These are phyloP conservation scores for Pyrenophora graminea DNA, from an alignment of 2,329 filamentous ascomycete species.

Conservation along the genomic window DNA sequence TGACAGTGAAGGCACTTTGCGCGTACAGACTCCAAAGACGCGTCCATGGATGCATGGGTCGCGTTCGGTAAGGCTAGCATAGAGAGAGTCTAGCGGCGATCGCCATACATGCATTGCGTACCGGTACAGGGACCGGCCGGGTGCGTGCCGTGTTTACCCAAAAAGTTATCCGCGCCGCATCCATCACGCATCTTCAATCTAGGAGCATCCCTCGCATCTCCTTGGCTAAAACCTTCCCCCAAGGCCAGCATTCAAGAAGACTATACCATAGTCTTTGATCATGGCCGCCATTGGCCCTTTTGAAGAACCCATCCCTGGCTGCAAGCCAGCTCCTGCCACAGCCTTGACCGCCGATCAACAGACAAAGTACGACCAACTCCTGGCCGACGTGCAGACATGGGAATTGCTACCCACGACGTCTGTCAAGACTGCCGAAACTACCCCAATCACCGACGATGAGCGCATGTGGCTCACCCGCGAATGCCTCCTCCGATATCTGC, in stretches of 20 bases:
- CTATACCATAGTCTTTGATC: not conserved
- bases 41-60: constrained; percentile 20
- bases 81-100: constrained; percentile 20
- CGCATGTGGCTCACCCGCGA: constrained; percentile 90
- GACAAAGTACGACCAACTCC: constrained; percentile 77
- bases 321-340: constrained; percentile 61
- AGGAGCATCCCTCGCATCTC: not conserved
- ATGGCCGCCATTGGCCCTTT: constrained; percentile 43
- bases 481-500: constrained; percentile 88
- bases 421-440: constrained; percentile 60
- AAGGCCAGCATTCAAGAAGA: not conserved
- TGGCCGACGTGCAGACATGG: constrained; percentile 73
- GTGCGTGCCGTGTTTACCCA: constrained; percentile 15
- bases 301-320: constrained; percentile 50
- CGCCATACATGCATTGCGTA: constrained; percentile 13
- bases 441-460: constrained; percentile 76
- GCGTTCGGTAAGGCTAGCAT: constrained; percentile 28
- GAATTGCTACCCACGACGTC: constrained; percentile 68
- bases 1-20: constrained; percentile 8
- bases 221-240: not conserved
- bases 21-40: constrained; percentile 28
- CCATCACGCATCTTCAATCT: not conserved
- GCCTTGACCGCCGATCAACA: constrained; percentile 76
- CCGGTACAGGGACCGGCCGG: not conserved
- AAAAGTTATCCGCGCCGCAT: constrained; percentile 18